A percentile compares a stretch with the other conserved stretches of the same genome.
These are phyloP conservation scores for Talaromyces verruculosus DNA, from an alignment of 2,329 filamentous ascomycete species.

Conservation along the genomic window DNA sequence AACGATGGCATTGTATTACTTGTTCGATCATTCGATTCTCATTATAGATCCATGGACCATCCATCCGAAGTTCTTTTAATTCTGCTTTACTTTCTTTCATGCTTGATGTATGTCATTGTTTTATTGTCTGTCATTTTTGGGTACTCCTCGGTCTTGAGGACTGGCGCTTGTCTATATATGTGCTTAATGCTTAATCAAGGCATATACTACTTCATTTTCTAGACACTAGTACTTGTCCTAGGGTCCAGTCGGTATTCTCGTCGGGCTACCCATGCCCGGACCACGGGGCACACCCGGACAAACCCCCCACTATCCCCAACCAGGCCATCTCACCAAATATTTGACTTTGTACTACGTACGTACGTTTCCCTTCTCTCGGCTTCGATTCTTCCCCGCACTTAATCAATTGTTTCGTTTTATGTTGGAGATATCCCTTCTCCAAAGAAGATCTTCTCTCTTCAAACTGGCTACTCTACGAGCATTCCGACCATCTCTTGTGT, in stretches of 20 bases:
- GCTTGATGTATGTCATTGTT: not conserved
- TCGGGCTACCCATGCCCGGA: not conserved
- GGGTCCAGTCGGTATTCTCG: not conserved
- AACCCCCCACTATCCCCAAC: not conserved
- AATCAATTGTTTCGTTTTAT: not conserved
- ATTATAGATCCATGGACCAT: conserved; percentile 20
- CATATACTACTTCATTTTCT: not conserved
- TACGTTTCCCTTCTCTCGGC: not conserved
- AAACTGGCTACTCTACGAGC: conserved; percentile 18
- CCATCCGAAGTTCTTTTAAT: not conserved
- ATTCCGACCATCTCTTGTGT: conserved; percentile 6
- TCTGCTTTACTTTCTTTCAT: not conserved
- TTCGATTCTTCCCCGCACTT: not conserved
- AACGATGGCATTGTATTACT: conserved; percentile 24
- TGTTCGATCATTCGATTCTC: conserved; percentile 27
- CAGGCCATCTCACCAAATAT: not conserved
- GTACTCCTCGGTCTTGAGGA: not conserved
- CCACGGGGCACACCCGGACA: not conserved
- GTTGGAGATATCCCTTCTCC: not conserved
- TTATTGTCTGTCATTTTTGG: not conserved
- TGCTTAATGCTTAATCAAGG: not conserved
- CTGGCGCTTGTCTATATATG: not conserved
- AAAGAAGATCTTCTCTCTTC: not conserved
- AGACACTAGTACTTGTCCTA: not conserved
- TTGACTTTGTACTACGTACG: not conserved